Base-by-base conservation (phyloP, 805 yeast species). In the Lipomyces yamanashiensis region DNA sequence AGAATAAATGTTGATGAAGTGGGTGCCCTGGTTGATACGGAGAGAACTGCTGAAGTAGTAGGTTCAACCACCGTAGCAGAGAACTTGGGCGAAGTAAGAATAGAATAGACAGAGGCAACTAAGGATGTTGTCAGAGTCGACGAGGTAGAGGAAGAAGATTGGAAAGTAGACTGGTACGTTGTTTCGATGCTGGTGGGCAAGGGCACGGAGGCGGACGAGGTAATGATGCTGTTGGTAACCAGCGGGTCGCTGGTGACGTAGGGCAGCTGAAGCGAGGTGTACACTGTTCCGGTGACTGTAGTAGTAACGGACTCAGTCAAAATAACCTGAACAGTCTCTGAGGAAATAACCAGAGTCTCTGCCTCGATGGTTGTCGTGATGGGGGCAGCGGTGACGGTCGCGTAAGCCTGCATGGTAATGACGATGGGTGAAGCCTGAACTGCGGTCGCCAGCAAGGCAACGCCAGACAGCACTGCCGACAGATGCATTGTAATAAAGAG, bases 281-380 rank as follows among this genome's bases (percentile, higher is more conserved):
- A 49, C 28, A 61, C 48, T 19, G 64, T 61, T 13, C 62, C 62
- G 17, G 62, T 58, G 28, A 52, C 56, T 21, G 57, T 52, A 19
- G 48, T 34, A 17, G 62, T 52, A 1, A 33, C 37, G n/a, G 56
- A 13, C 17, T 55, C 17, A 13, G 59, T 34, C 10, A 55, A 6
- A 6, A 55, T 47, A 37, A 54, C 50, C 40, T 59, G 67, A 10
- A 59, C 47, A 15, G 61, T 55, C 9, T 59, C 63, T 9, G 62
- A 58, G 17, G 51, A 21, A 9, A 58, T 40, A 15, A 45, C 55
- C 21, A 48, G 28, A 19, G 58, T 53, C 17, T 59, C 50, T 10
- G 19, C 54, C 7, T 39, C n/a, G n/a, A 37, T 47, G 13, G 62
- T 58, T 21, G 21, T 39, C 1, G 62, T 58, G 15, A 19, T n/a